Evolutionary conservation across 345 rosid species (phyloP).

Genomic region (Bretschneidera sinensis): DNA sequence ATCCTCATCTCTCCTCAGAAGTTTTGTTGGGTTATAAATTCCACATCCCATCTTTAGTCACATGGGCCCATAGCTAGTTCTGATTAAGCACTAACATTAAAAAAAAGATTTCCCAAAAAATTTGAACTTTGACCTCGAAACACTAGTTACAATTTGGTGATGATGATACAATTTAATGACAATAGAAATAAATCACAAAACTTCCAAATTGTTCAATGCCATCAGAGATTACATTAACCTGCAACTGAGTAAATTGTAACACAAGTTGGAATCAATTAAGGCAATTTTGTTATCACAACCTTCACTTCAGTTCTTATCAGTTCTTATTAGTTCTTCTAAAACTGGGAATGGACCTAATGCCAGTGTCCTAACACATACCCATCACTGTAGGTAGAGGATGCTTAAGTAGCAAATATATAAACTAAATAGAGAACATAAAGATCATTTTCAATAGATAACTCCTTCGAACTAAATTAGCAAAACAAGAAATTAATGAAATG

Average conservation of each 20-base stretch:
- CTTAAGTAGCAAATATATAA: background rate
- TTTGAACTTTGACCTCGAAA: too few relatives aligned
- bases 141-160: too few relatives aligned
- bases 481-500: background rate
- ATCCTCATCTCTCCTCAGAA: too few relatives aligned
- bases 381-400: background rate
- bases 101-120: slow-evolving; percentile 21
- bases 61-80: too few relatives aligned
- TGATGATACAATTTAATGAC: slow-evolving; percentile 8
- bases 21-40: too few relatives aligned
- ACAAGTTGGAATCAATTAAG: background rate
- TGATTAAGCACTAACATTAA: too few relatives aligned
- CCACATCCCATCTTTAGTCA: too few relatives aligned
- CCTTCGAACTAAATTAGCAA: background rate
- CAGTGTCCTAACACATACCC: slow-evolving; percentile 2
- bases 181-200: too few relatives aligned
- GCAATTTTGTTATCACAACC: background rate
- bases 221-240: background rate
- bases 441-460: background rate
- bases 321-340: background rate
- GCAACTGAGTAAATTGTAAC: background rate
- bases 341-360: background rate
- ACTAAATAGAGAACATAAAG: background rate
- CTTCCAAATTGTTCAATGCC: background rate
- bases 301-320: slow-evolving; percentile 27